These are phyloP conservation scores for Elsinoe fawcettii DNA, from an alignment of 2,329 filamentous ascomycete species.

Conservation along the genomic window DNA sequence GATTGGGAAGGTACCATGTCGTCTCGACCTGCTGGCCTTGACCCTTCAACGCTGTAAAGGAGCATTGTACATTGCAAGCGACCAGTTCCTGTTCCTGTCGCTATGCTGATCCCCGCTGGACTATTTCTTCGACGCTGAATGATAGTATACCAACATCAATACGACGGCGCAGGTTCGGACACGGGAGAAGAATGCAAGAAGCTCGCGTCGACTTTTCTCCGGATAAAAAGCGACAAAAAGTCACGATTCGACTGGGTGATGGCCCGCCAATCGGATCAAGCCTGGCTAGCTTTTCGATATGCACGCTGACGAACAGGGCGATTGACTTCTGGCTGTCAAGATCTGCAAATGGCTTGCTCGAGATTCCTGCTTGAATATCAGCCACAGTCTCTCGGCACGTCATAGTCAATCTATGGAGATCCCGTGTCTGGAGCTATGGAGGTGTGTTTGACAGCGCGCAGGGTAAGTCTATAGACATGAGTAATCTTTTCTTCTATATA, in stretches of 20 bases:
- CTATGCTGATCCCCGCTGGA: not conserved
- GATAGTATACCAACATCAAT: not conserved
- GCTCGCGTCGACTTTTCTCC: not conserved
- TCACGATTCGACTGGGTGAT: not conserved
- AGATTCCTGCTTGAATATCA: not conserved
- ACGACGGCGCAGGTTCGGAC: not conserved
- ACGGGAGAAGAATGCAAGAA: not conserved
- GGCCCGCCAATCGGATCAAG: not conserved
- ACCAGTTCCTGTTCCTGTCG: not conserved
- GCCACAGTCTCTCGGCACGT: not conserved
- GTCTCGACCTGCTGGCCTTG: not conserved
- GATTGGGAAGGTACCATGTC: not conserved
- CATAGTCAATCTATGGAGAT: constrained; percentile 2
- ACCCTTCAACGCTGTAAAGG: not conserved
- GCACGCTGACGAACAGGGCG: not conserved
- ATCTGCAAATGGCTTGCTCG: not conserved
- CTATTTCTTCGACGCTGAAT: not conserved
- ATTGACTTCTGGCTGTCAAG: not conserved
- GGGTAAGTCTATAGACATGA: not conserved
- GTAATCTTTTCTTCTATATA: not conserved
- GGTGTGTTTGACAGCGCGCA: not conserved
- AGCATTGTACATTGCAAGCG: not conserved
- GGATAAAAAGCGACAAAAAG: not conserved
- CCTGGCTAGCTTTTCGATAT: not conserved
- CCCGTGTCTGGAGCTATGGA: not conserved